These are phyloP conservation scores for Leccinum arenicola DNA, from an alignment of 768 basidiomycete genomes.

Conservation along the genomic window DNA sequence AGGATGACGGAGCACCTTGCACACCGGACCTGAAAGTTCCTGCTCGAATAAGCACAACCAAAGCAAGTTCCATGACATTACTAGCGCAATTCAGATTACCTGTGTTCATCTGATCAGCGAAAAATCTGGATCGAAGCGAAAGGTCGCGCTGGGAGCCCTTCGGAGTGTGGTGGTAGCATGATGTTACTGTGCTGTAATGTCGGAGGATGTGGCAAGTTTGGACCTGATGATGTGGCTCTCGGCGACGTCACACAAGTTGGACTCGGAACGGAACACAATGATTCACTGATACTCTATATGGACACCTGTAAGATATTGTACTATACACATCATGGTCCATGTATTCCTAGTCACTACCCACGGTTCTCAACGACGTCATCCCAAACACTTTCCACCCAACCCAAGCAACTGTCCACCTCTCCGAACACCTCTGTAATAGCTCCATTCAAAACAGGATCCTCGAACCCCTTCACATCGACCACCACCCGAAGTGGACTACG, in stretches of 20 bases:
- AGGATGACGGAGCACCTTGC: background rate
- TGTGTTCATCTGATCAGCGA: background rate
- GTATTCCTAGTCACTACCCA: background rate
- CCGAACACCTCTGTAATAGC: slow-evolving; percentile 41
- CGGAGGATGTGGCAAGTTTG: too few species aligned
- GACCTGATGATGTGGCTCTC: too few species aligned
- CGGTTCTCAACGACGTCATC: slow-evolving; percentile 36
- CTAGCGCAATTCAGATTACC: too few species aligned
- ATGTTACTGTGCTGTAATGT: too few species aligned
- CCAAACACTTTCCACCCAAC: slow-evolving; percentile 61
- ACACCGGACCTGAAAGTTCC: background rate
- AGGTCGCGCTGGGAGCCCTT: background rate
- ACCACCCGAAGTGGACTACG: slow-evolving; percentile 1
- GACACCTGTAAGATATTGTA: too few species aligned
- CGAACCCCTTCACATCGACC: slow-evolving; percentile 58
- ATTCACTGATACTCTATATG: too few species aligned
- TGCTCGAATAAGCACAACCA: too few species aligned
- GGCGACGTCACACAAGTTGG: too few species aligned
- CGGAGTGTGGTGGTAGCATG: background rate
- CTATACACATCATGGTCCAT: background rate
- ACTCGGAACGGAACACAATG: too few species aligned
- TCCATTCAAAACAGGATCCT: slow-evolving; percentile 53
- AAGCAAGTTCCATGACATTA: too few species aligned
- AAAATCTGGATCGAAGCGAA: background rate
- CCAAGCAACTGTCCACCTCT: slow-evolving; percentile 40